These are phyloP conservation scores for Aspergillus novoparasiticus DNA, from an alignment of 2,329 filamentous ascomycete species.

Conservation along the genomic window DNA sequence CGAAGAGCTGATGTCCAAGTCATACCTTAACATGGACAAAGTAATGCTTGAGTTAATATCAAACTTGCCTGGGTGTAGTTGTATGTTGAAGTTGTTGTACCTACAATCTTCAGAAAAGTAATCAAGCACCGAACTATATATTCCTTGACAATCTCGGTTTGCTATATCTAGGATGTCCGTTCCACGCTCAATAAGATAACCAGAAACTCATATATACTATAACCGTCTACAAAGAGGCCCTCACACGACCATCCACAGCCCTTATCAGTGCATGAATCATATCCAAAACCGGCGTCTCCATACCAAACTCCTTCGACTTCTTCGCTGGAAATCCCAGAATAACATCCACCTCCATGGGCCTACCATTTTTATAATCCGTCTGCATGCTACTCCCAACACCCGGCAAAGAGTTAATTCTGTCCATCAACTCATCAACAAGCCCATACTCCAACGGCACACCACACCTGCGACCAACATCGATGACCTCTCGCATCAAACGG, in stretches of 20 bases:
- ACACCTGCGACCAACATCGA: conserved; percentile 43
- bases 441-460: conserved; percentile 41
- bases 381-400: conserved; percentile 51
- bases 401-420: conserved; percentile 43
- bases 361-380: conserved; percentile 44
- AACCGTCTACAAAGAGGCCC: neutral
- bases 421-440: conserved; percentile 42
- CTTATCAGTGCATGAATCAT: conserved; percentile 39
- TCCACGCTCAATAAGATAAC: neutral
- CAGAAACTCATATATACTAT: neutral
- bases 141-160: neutral
- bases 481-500: conserved; percentile 47
- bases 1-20: neutral
- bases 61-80: neutral
- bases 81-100: neutral
- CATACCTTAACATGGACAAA: neutral
- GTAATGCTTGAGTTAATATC: neutral
- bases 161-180: too few species aligned
- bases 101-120: too few species aligned
- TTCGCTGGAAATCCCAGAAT: conserved; percentile 47
- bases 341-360: conserved; percentile 51
- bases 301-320: conserved; percentile 42
- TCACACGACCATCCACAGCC: conserved; percentile 28
- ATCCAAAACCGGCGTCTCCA: conserved; percentile 44
- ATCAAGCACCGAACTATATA: neutral